Conservation (phyloP, 2,329 filamentous ascomycete species). For the Pseudogymnoascus pannorum region DNA sequence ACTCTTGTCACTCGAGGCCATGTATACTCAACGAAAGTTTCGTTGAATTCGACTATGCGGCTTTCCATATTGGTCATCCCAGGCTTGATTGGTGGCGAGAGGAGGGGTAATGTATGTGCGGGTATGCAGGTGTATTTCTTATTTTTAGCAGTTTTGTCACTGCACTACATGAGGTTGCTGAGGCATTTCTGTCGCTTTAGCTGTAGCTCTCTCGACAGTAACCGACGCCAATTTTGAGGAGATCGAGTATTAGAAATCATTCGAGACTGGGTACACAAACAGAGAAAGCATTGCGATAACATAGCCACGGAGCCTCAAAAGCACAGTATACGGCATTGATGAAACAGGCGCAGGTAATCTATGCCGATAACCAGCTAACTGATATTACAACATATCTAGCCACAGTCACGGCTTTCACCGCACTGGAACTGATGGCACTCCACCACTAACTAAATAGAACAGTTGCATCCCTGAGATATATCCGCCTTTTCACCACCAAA, state of each 20-base stretch:
- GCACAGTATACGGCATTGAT: background rate
- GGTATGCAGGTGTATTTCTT: background rate
- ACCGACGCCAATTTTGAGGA: background rate
- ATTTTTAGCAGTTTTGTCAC: too few species aligned
- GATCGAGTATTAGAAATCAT: background rate
- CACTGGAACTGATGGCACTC: background rate
- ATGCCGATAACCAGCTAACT: background rate
- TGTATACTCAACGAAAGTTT: background rate
- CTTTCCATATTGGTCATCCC: background rate
- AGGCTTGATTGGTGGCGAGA: background rate
- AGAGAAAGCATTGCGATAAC: background rate
- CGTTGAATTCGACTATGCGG: background rate
- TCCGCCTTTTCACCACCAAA: constrained; percentile 1
- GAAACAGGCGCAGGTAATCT: background rate
- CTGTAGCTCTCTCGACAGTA: background rate
- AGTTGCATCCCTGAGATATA: background rate
- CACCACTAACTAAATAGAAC: background rate
- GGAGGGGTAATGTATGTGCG: background rate
- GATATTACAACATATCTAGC: background rate
- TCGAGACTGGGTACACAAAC: background rate
- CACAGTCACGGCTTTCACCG: background rate
- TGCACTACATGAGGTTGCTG: background rate
- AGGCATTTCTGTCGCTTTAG: background rate
- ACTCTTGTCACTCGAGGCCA: background rate
- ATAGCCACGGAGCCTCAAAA: background rate